Conservation (phyloP, 768 basidiomycete genomes). For the Podaxis rugospora region DNA sequence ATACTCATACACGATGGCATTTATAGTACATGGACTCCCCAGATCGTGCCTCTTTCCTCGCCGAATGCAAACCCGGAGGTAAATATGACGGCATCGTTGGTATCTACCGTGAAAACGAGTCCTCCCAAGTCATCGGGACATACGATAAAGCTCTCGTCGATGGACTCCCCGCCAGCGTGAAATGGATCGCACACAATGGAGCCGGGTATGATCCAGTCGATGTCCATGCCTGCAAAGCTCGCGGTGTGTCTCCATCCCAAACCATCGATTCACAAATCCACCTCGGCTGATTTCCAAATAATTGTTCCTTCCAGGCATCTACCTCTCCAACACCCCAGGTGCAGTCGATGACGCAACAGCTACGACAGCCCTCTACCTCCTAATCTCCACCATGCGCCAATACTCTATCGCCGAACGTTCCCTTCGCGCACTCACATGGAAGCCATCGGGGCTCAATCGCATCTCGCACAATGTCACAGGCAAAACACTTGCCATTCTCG, state of each 20-base stretch:
- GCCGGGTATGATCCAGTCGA: constrained; percentile 92
- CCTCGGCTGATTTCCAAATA: neutral
- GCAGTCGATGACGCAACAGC: constrained; percentile 92
- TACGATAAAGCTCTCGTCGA: constrained; percentile 79
- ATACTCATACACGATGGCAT: neutral
- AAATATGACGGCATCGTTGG: constrained; percentile 72
- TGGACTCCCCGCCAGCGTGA: constrained; percentile 60
- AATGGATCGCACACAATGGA: constrained; percentile 91
- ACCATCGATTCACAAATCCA: neutral
- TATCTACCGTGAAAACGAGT: constrained; percentile 76
- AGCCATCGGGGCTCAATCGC: constrained; percentile 41
- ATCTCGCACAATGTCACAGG: constrained; percentile 61
- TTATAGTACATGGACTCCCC: constrained; percentile 47
- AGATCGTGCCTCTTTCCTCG: constrained; percentile 65
- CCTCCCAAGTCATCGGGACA: constrained; percentile 59
- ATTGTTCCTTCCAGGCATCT: constrained; percentile 49
- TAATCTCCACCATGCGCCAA: constrained; percentile 74
- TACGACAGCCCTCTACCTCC: constrained; percentile 79
- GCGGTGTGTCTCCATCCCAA: constrained; percentile 39
- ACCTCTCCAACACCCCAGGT: constrained; percentile 83
- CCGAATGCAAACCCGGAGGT: constrained; percentile 55
- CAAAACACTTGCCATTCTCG: constrained; percentile 68
- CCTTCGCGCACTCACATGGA: constrained; percentile 58
- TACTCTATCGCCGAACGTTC: constrained; percentile 63
- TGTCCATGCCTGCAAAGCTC: constrained; percentile 63